phyloP scores from a whole-genome alignment of 805 yeast genomes.

The Komagataella pastoris region DNA sequence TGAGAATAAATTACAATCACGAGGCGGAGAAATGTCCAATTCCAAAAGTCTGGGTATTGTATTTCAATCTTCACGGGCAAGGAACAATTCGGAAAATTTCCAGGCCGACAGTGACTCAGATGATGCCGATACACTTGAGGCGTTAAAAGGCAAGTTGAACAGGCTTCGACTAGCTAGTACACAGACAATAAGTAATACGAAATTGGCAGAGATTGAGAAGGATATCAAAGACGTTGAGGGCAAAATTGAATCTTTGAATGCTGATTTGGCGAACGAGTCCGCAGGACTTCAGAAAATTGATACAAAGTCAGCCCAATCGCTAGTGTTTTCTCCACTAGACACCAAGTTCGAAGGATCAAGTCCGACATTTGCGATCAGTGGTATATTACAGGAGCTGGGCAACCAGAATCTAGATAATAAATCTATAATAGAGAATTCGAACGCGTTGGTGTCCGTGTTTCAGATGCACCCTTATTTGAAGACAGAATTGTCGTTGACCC shows the following conservation, averaged over 20 bases:
- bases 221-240: neutral
- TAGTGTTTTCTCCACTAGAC: neutral
- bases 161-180: neutral
- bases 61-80: neutral
- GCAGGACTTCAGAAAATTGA: neutral
- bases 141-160: neutral
- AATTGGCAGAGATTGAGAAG: neutral
- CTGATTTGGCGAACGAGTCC: neutral
- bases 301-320: neutral
- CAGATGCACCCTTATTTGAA: conserved; percentile 45
- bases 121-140: neutral
- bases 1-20: neutral
- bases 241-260: neutral
- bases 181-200: neutral
- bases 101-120: neutral
- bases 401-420: conserved; percentile 35
- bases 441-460: conserved; percentile 47
- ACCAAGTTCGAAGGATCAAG: conserved; percentile 9
- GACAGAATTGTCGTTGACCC: conserved; percentile 47
- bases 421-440: conserved; percentile 43
- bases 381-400: conserved; percentile 43
- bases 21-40: conserved; percentile 2
- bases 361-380: conserved; percentile 54
- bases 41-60: neutral
- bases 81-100: neutral